These are phyloP conservation scores for Penicillium palitans DNA, from an alignment of 2,329 filamentous ascomycete species.

Conservation along the genomic window DNA sequence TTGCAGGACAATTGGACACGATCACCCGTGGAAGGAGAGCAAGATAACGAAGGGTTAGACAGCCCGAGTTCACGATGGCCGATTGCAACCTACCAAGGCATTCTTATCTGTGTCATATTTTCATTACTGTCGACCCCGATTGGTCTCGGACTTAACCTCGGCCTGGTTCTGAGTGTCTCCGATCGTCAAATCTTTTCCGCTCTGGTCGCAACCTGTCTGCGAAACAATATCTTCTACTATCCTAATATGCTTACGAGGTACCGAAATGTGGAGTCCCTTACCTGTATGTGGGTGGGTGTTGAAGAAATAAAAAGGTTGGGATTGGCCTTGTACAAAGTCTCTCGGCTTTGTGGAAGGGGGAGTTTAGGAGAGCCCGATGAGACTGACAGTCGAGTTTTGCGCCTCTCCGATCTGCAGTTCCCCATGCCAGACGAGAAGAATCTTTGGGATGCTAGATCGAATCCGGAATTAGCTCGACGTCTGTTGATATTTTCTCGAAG, in stretches of 20 bases:
- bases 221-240: not conserved
- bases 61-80: not conserved
- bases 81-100: not conserved
- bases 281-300: not conserved
- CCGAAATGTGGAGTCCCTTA: not conserved
- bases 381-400: not conserved
- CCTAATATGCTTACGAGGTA: not conserved
- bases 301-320: not conserved
- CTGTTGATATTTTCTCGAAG: not conserved
- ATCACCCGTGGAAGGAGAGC: not conserved
- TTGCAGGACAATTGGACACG: not conserved
- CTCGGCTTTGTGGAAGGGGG: not conserved
- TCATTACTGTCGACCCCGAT: not conserved
- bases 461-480: not conserved
- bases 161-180: not conserved
- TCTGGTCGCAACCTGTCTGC: not conserved
- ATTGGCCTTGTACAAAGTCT: not conserved
- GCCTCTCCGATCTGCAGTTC: not conserved
- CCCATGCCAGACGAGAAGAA: not conserved
- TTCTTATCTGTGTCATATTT: not conserved
- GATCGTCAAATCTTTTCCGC: not conserved
- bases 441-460: not conserved
- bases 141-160: not conserved
- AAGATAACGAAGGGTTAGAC: not conserved
- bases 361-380: not conserved